Conservation (phyloP, 805 yeast genomes). For the Barnettozyma salicaria region DNA sequence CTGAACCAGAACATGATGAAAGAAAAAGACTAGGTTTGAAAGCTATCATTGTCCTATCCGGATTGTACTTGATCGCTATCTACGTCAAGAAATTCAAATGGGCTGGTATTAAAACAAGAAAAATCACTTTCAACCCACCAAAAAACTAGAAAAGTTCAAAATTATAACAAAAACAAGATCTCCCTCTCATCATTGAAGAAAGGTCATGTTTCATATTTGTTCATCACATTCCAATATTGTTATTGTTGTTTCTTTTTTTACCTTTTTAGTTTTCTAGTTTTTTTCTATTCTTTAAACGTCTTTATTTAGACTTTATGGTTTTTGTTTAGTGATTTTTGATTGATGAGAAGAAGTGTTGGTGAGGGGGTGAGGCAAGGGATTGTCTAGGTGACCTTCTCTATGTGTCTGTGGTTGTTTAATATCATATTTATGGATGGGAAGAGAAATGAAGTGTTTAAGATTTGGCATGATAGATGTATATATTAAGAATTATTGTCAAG, state of each 20-base stretch:
- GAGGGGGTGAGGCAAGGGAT: neutral
- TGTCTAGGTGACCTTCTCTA: neutral
- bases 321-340: constrained; percentile 6
- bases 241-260: constrained; percentile 7
- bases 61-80: constrained; percentile 74
- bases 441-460: constrained; percentile 7
- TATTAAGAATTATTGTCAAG: constrained; percentile 8
- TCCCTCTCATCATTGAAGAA: neutral
- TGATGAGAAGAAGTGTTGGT: constrained; percentile 4
- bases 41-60: constrained; percentile 74
- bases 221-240: constrained; percentile 3
- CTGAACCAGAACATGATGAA: constrained; percentile 98
- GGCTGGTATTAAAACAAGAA: constrained; percentile 93
- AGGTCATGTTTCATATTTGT: neutral
- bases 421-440: constrained; percentile 8
- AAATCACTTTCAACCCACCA: constrained; percentile 90
- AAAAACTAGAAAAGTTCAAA: constrained; percentile 41
- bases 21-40: constrained; percentile 95
- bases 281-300: neutral
- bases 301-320: constrained; percentile 2
- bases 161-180: neutral
- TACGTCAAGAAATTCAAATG: constrained; percentile 98
- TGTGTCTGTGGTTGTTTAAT: neutral
- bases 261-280: constrained; percentile 1
- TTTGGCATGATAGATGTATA: constrained; percentile 14